phyloP scores from a whole-genome alignment of 2,329 filamentous ascomycete genomes.

The Verruconis gallopava region DNA sequence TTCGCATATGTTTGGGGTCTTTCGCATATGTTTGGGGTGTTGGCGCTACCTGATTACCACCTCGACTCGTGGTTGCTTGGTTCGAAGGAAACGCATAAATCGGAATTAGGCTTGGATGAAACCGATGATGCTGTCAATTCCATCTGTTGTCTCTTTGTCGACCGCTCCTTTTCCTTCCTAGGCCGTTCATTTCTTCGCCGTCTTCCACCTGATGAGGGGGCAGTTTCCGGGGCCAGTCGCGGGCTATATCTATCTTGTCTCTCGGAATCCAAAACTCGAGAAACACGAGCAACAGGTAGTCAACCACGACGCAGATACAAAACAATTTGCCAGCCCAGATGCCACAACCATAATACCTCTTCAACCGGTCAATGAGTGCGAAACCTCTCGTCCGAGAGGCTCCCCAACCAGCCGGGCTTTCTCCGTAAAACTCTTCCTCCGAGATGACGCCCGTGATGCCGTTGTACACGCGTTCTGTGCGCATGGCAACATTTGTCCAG shows the following conservation, averaged over 20 bases:
- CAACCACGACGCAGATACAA: conserved; percentile 84
- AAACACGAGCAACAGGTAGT: conserved; percentile 81
- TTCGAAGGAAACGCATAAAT: too few relatives aligned
- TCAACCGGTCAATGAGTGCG: conserved; percentile 84
- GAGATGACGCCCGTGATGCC: conserved; percentile 78
- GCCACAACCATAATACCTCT: conserved; percentile 93
- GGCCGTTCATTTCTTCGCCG: background rate
- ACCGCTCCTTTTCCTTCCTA: conserved; percentile 17
- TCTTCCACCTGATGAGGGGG: background rate
- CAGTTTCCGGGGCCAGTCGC: conserved; percentile 81
- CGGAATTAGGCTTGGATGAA: too few relatives aligned
- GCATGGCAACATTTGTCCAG: conserved; percentile 87
- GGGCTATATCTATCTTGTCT: conserved; percentile 74
- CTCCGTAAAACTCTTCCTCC: conserved; percentile 80
- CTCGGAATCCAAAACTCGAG: conserved; percentile 79
- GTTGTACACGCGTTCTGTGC: conserved; percentile 90
- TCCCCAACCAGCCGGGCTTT: conserved; percentile 55
- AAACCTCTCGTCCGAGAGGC: conserved; percentile 60
- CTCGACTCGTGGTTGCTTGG: too few relatives aligned
- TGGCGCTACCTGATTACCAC: too few relatives aligned
- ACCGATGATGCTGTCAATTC: conserved; percentile 8
- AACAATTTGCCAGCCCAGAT: conserved; percentile 98
- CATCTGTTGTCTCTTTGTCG: conserved; percentile 16
- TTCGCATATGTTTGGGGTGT: too few relatives aligned
- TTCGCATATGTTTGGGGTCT: too few relatives aligned